Evolutionary conservation across 352 stramenopile species (phyloP).

Genomic region (Phytopythium boreale): DNA sequence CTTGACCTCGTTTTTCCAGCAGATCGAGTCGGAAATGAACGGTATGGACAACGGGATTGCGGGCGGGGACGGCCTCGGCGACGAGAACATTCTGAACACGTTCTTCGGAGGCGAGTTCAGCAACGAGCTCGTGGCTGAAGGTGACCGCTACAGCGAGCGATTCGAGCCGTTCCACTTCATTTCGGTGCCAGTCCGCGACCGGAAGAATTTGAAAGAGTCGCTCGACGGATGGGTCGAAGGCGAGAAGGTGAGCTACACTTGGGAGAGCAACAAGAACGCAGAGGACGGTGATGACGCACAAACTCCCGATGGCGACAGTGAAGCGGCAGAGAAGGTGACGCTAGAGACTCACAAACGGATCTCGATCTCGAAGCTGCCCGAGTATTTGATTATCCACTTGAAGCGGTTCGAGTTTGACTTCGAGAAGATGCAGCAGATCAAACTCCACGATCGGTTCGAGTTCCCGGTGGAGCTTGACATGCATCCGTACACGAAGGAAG

Average conservation of each 20-base stretch:
- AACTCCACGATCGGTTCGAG: constrained; percentile 93
- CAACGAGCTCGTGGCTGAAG: constrained; percentile 90
- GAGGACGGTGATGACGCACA: constrained; percentile 19
- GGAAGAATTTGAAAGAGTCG: constrained; percentile 83
- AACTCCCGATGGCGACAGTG: constrained; percentile 15
- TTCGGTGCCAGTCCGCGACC: constrained; percentile 84
- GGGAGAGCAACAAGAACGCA: constrained; percentile 45
- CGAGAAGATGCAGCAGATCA: constrained; percentile 92
- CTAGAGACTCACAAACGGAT: constrained; percentile 89
- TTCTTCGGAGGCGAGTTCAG: constrained; percentile 90
- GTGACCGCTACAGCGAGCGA: constrained; percentile 82
- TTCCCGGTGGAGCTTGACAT: constrained; percentile 90
- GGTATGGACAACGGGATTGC: constrained; percentile 33
- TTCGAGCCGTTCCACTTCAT: constrained; percentile 92
- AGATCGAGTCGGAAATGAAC: constrained; percentile 91
- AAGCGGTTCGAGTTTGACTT: constrained; percentile 97
- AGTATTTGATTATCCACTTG: constrained; percentile 91
- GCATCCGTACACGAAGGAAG: constrained; percentile 88
- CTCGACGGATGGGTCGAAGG: constrained; percentile 87
- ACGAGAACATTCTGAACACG: constrained; percentile 82
- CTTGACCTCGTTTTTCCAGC: constrained; percentile 91
- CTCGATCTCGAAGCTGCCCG: constrained; percentile 85
- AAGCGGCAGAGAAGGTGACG: constrained; percentile 64
- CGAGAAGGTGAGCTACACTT: constrained; percentile 90
- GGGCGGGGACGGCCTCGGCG: constrained; percentile 23